Evolutionary conservation across 306 rosid species (phyloP).

Genomic region (Trichosanthes truncata): DNA sequence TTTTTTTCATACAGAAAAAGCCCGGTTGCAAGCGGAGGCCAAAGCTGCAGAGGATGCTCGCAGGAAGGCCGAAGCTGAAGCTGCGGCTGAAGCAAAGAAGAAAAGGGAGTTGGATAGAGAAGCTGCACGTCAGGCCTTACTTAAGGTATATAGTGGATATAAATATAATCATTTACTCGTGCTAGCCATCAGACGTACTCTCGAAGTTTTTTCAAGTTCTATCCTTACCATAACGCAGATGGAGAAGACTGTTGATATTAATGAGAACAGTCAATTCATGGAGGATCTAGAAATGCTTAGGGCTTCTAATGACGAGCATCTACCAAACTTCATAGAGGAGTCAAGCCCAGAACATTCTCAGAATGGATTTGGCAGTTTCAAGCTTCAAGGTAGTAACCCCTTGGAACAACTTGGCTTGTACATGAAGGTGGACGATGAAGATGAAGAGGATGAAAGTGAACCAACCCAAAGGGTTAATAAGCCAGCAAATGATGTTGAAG

Average conservation of each 20-base stretch:
- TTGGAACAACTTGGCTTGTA: slow-evolving; percentile 71
- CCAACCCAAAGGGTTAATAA: slow-evolving; percentile 23
- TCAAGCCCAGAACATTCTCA: slow-evolving; percentile 37
- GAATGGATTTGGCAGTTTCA: slow-evolving; percentile 52
- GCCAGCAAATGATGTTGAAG: slow-evolving; percentile 57
- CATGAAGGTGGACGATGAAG: slow-evolving; percentile 75
- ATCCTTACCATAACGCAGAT: slow-evolving; percentile 30
- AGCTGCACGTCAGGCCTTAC: slow-evolving; percentile 91
- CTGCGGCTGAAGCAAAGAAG: slow-evolving; percentile 71
- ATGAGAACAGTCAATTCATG: slow-evolving; percentile 65
- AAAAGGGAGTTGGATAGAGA: slow-evolving; percentile 81
- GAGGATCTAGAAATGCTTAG: slow-evolving; percentile 82
- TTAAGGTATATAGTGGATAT: slow-evolving; percentile 39
- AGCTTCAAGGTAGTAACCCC: slow-evolving; percentile 57
- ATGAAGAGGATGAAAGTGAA: slow-evolving; percentile 55
- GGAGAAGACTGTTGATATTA: slow-evolving; percentile 86
- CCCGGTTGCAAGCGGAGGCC: slow-evolving; percentile 87
- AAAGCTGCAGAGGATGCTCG: slow-evolving; percentile 92
- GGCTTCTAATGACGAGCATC: slow-evolving; percentile 29
- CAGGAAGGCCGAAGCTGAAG: slow-evolving; percentile 66
- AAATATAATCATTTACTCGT: background rate
- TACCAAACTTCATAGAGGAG: slow-evolving; percentile 51
- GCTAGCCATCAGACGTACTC: background rate
- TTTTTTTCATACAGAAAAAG: slow-evolving; percentile 51
- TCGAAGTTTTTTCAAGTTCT: background rate